Conservation (phyloP, 208 protist species). For the Trypanosoma grayi region DNA sequence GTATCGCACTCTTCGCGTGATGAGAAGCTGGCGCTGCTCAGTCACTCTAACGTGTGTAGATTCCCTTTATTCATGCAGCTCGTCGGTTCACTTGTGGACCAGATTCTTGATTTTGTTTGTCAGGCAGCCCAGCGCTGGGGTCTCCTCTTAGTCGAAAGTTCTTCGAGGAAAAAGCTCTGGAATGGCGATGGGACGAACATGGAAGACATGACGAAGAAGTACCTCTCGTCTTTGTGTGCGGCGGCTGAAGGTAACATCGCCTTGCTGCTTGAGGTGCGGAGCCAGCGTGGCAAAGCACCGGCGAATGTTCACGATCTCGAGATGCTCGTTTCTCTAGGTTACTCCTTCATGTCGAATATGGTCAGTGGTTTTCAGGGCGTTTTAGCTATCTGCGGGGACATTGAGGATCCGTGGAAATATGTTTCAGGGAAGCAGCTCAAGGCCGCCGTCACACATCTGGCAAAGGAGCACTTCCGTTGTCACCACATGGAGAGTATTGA, state of each 20-base stretch:
- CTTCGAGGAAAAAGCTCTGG: conserved; percentile 13
- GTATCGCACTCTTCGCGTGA: conserved; percentile 17
- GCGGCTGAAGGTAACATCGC: conserved; percentile 19
- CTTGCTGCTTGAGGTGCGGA: conserved; percentile 28
- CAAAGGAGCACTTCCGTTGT: conserved; percentile 49
- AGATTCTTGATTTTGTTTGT: conserved; percentile 42
- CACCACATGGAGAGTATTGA: conserved; percentile 57
- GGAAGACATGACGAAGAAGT: conserved; percentile 11
- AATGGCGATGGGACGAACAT: neutral
- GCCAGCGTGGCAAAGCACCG: conserved; percentile 10
- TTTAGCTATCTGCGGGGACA: conserved; percentile 4
- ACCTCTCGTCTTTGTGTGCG: conserved; percentile 15
- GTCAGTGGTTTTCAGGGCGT: conserved; percentile 14
- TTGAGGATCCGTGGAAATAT: conserved; percentile 18
- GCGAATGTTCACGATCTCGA: conserved; percentile 29
- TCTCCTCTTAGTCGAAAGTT: conserved; percentile 37
- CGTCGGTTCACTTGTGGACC: conserved; percentile 37
- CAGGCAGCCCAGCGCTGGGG: conserved; percentile 53
- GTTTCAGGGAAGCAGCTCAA: conserved; percentile 34
- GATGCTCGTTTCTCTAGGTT: conserved; percentile 8
- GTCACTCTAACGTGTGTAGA: conserved; percentile 26
- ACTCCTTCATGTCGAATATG: conserved; percentile 16
- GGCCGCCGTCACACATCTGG: conserved; percentile 43
- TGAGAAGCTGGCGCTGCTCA: conserved; percentile 34
- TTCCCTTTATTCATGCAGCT: conserved; percentile 44